Evolutionary conservation across 2,329 filamentous ascomycete genomes (phyloP).

Genomic region (Colletotrichum spaethianum): DNA sequence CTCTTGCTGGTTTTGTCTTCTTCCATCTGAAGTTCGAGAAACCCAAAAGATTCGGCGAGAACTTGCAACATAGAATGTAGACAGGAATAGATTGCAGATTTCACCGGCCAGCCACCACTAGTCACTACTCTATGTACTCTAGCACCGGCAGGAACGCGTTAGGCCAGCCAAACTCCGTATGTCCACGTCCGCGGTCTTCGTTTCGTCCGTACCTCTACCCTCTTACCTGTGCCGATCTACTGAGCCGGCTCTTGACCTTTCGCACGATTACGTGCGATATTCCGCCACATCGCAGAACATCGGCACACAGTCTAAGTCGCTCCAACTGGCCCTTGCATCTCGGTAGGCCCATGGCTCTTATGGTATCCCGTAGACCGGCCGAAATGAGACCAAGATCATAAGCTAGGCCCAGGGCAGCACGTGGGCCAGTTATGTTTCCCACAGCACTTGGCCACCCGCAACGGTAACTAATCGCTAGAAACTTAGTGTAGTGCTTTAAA

Average conservation of each 20-base stretch:
- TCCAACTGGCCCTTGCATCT: too few species aligned
- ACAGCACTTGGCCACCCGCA: neutral
- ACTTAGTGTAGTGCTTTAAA: neutral
- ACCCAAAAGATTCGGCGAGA: neutral
- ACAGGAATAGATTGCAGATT: neutral
- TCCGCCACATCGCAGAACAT: conserved; percentile 4
- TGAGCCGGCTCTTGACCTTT: neutral
- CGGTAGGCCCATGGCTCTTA: neutral
- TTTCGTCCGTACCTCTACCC: conserved; percentile 19
- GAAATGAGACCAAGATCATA: neutral
- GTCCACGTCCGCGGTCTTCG: neutral
- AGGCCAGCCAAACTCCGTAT: conserved; percentile 7
- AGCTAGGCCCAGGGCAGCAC: conserved; percentile 19
- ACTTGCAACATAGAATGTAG: neutral
- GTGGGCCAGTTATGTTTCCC: conserved; percentile 6
- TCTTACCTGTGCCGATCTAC: neutral
- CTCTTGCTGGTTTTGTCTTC: neutral
- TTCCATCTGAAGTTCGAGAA: neutral
- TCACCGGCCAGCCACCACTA: neutral
- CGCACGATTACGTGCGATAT: neutral
- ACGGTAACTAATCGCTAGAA: conserved; percentile 10
- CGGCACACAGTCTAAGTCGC: neutral
- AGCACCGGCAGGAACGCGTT: neutral
- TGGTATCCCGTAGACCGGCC: neutral
- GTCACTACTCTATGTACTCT: neutral